phyloP scores from a whole-genome alignment of 164 flowering plant species.

The Piper longum region DNA sequence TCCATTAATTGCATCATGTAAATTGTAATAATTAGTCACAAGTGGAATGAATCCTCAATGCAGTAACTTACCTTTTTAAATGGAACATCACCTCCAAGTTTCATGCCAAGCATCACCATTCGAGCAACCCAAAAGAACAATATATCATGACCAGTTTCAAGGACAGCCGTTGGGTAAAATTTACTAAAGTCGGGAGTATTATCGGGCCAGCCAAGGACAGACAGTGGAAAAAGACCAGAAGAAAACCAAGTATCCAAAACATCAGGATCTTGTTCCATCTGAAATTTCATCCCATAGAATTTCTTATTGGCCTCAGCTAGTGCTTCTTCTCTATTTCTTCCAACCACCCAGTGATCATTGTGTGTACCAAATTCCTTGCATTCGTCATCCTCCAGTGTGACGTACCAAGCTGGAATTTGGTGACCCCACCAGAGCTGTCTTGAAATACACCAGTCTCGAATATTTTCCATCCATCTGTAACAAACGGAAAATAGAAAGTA shows the following conservation, averaged over 20 bases:
- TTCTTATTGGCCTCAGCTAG: constrained; percentile 31
- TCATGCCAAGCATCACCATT: constrained; percentile 90
- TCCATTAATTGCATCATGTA: neutral
- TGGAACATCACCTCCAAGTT: constrained; percentile 90
- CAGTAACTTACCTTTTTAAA: constrained; percentile 47
- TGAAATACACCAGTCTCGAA: constrained; percentile 97
- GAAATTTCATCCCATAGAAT: constrained; percentile 57
- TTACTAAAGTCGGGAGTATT: constrained; percentile 62
- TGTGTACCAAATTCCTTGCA: constrained; percentile 65
- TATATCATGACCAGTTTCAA: constrained; percentile 97
- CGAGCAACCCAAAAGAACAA: constrained; percentile 97
- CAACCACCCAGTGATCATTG: constrained; percentile 85
- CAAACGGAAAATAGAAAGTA: neutral
- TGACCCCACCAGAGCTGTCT: constrained; percentile 99
- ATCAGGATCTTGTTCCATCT: constrained; percentile 82
- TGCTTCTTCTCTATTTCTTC: constrained; percentile 68
- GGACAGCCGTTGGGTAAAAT: constrained; percentile 88
- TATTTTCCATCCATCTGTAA: constrained; percentile 89
- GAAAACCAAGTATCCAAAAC: constrained; percentile 95
- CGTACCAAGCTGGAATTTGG: constrained; percentile 95
- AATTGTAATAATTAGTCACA: neutral
- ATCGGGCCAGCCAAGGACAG: constrained; percentile 97
- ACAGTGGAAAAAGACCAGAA: constrained; percentile 83
- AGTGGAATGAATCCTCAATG: neutral
- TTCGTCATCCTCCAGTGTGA: constrained; percentile 60